phyloP scores from a whole-genome alignment of 805 yeast species.

The Ogataea polymorpha region DNA sequence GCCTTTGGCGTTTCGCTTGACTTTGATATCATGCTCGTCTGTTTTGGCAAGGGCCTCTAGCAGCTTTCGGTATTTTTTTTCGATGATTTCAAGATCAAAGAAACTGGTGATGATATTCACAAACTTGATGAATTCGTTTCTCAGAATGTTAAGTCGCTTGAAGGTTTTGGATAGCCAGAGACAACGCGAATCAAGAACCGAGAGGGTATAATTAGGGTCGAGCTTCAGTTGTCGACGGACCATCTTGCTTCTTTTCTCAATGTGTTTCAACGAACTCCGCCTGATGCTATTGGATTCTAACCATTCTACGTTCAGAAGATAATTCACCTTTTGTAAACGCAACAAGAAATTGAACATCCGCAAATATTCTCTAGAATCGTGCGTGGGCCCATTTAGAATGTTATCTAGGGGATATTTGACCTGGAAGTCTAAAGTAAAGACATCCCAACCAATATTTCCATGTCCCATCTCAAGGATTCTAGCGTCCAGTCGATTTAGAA shows the following conservation, averaged over 20 bases:
- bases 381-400: conserved; percentile 47
- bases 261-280: conserved; percentile 24
- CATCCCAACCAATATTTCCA: conserved; percentile 84
- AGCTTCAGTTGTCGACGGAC: conserved; percentile 10
- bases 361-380: conserved; percentile 57
- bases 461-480: conserved; percentile 71
- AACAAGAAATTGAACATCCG: conserved; percentile 83
- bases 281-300: conserved; percentile 32
- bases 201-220: conserved; percentile 7
- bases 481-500: conserved; percentile 69
- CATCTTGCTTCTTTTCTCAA: conserved; percentile 14
- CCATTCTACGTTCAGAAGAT: conserved; percentile 51
- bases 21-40: conserved; percentile 12
- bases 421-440: conserved; percentile 80
- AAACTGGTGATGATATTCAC: conserved; percentile 39
- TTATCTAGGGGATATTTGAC: conserved; percentile 48
- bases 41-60: conserved; percentile 24
- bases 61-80: conserved; percentile 32
- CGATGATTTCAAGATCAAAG: conserved; percentile 46
- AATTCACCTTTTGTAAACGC: conserved; percentile 64
- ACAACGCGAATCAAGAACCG: conserved; percentile 17
- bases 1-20: conserved; percentile 14
- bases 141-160: conserved; percentile 35
- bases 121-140: conserved; percentile 41
- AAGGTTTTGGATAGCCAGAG: conserved; percentile 24